A percentile compares a stretch with the other conserved stretches of the same genome.
Conservation (phyloP, 2,329 filamentous ascomycete genomes). For the Sclerotinia glacialis region DNA sequence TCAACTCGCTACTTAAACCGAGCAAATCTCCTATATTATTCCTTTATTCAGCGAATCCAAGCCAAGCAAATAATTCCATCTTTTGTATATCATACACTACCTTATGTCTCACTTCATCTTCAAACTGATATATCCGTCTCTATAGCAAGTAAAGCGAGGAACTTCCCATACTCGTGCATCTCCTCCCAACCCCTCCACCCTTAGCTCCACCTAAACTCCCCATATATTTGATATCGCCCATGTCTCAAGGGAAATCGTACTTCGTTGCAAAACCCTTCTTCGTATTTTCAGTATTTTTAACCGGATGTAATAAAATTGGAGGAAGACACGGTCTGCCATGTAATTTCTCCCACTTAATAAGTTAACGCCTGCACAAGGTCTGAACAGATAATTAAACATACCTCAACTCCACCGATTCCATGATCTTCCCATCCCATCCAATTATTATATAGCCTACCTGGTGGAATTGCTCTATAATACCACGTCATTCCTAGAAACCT, state of each 20-base stretch:
- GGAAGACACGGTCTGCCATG: constrained; percentile 58
- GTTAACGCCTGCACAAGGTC: background rate
- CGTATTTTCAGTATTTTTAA: constrained; percentile 53
- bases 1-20: background rate
- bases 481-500: constrained; percentile 58
- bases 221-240: background rate
- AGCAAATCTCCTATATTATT: background rate
- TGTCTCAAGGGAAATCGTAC: constrained; percentile 7
- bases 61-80: constrained; percentile 4
- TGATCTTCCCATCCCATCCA: constrained; percentile 60
- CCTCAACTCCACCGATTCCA: constrained; percentile 49
- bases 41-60: background rate
- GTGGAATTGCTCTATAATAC: constrained; percentile 58
- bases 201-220: background rate
- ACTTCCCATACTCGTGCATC: background rate
- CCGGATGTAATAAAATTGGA: constrained; percentile 56
- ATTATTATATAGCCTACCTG: constrained; percentile 59
- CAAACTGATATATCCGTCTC: background rate
- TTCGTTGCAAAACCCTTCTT: constrained; percentile 1
- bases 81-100: background rate
- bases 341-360: constrained; percentile 50
- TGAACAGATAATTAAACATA: constrained; percentile 22
- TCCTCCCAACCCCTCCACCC: background rate
- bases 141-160: background rate
- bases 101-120: rapidly evolving